phyloP scores from a whole-genome alignment of 306 rosid species.

The Gynostemma pentaphyllum region DNA sequence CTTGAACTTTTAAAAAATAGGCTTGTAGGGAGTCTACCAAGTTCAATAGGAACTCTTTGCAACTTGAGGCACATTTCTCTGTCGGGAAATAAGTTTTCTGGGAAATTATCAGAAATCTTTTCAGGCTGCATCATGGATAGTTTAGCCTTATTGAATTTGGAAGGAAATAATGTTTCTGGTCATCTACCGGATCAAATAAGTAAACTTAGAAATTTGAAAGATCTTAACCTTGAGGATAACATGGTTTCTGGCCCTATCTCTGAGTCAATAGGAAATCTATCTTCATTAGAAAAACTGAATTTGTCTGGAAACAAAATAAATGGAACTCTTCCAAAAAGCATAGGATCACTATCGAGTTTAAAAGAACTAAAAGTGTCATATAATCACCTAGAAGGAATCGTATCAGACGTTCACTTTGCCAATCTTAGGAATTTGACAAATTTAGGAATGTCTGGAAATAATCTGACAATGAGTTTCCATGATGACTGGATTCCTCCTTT shows the following conservation, averaged over 20 bases:
- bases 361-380: not conserved
- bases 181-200: too few relatives aligned
- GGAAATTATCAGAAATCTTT: not conserved
- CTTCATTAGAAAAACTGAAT: not conserved
- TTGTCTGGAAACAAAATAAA: not conserved
- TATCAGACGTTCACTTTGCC: not conserved
- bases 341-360: not conserved
- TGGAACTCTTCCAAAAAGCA: slow-evolving; percentile 3
- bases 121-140: not conserved
- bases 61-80: slow-evolving; percentile 5
- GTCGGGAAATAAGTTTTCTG: not conserved
- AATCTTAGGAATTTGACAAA: not conserved
- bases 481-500: slow-evolving; percentile 15
- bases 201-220: too few relatives aligned
- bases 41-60: slow-evolving; percentile 6
- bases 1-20: not conserved
- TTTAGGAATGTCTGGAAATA: not conserved
- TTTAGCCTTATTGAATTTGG: not conserved
- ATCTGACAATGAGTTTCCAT: not conserved
- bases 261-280: not conserved
- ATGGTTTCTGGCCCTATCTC: slow-evolving; percentile 4
- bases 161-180: not conserved
- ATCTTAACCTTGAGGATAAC: not conserved
- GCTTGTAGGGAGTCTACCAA: slow-evolving; percentile 6
- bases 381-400: not conserved